Percentiles rank a stretch among this genome's conserved stretches.
Evolutionary conservation across 1,284 basidiomycete genomes (phyloP).

Genomic region (Rhodotorula sp.): DNA sequence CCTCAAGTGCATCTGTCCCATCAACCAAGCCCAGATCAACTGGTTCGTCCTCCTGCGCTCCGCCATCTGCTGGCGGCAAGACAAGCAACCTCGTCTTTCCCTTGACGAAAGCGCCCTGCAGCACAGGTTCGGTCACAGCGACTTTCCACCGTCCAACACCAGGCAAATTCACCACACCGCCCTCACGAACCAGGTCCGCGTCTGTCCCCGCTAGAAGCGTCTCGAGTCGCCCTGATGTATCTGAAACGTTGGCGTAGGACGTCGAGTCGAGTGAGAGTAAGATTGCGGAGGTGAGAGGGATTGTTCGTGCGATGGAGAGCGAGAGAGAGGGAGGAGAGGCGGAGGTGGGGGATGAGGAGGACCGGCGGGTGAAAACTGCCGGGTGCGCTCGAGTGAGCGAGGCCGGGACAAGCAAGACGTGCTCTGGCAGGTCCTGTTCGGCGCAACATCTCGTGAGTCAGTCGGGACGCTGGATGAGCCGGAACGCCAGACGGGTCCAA

Average conservation of each 20-base stretch:
- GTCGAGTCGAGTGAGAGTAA: conserved; percentile 44
- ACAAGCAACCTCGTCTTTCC: conserved; percentile 63
- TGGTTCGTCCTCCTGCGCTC: background rate
- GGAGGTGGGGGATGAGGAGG: conserved; percentile 2
- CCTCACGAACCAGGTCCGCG: conserved; percentile 38
- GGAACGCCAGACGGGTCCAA: background rate
- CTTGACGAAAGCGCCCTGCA: conserved; percentile 62
- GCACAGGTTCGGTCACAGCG: conserved; percentile 61
- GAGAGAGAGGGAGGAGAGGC: conserved; percentile 15
- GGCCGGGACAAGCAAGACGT: conserved; percentile 4
- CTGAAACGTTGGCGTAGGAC: conserved; percentile 27
- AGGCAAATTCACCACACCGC: conserved; percentile 16
- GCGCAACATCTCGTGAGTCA: too few species aligned
- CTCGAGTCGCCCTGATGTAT: conserved; percentile 9
- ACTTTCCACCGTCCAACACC: conserved; percentile 42
- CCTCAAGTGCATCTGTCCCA: conserved; percentile 32
- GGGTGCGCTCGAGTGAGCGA: conserved; percentile 1
- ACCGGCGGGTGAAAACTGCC: conserved; percentile 13
- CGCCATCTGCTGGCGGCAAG: conserved; percentile 45
- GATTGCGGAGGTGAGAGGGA: conserved; percentile 46
- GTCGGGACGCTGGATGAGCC: too few species aligned
- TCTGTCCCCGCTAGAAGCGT: conserved; percentile 13
- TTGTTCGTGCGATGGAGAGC: conserved; percentile 43
- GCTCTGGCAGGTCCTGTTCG: background rate
- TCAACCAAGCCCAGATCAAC: background rate